These are phyloP conservation scores for Leccinum subtestaceum DNA, from an alignment of 768 basidiomycete species.

Conservation along the genomic window DNA sequence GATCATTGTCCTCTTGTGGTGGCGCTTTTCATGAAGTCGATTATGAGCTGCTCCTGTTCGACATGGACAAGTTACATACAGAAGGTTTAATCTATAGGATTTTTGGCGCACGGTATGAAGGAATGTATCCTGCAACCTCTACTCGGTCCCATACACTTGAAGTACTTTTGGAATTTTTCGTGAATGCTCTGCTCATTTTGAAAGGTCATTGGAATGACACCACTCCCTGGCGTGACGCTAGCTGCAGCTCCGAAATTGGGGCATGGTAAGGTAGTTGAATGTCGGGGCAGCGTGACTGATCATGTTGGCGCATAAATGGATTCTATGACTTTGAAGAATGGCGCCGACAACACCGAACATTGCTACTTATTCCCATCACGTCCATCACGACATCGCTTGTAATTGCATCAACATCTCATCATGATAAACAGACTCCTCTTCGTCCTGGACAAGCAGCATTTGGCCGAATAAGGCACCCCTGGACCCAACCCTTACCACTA, in stretches of 20 bases:
- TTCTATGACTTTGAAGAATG: neutral
- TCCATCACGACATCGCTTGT: neutral
- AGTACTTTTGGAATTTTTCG: neutral
- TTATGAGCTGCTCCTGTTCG: constrained; percentile 12
- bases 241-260: neutral
- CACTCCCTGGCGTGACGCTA: neutral
- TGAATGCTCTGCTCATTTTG: neutral
- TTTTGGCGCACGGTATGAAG: constrained; percentile 3
- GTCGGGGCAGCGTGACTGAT: neutral
- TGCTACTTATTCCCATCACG: neutral
- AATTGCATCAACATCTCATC: neutral
- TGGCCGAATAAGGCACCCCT: constrained; percentile 2
- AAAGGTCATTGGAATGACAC: neutral
- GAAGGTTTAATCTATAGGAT: constrained; percentile 28
- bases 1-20: constrained; percentile 72
- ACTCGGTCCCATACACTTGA: neutral
- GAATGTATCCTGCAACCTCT: neutral
- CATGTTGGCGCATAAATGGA: neutral
- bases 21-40: constrained; percentile 62
- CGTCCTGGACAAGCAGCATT: neutral
- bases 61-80: constrained; percentile 23
- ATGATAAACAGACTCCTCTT: neutral
- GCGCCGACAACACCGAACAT: neutral
- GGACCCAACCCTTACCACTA: constrained; percentile 5
- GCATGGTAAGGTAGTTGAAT: neutral